phyloP scores from a whole-genome alignment of 1,284 basidiomycete genomes.

The Tilletia caries region DNA sequence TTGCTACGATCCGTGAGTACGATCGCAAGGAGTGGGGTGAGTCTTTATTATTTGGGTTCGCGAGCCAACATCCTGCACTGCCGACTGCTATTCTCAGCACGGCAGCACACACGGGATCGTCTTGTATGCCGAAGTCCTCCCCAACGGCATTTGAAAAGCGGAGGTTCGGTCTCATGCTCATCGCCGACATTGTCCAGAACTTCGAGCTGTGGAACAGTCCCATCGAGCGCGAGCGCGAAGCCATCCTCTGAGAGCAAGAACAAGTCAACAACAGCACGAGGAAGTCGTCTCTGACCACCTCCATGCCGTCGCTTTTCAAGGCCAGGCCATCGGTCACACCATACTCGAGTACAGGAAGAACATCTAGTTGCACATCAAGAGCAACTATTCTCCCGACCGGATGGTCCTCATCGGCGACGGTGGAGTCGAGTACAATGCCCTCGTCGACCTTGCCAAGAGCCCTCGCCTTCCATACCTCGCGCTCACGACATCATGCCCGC shows the following conservation, averaged over 20 bases:
- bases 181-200: slow-evolving; percentile 96
- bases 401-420: slow-evolving; percentile 98
- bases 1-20: too few relatives aligned
- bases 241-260: slow-evolving; percentile 95
- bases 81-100: too few relatives aligned
- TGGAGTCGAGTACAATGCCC: slow-evolving; percentile 84
- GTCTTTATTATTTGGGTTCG: too few relatives aligned
- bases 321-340: slow-evolving; percentile 89
- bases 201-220: slow-evolving; percentile 85
- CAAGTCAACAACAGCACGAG: slow-evolving; percentile 98
- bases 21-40: too few relatives aligned
- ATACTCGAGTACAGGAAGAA: slow-evolving; percentile 96
- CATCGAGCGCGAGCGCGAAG: slow-evolving; percentile 93
- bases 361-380: slow-evolving; percentile 89
- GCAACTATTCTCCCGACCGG: slow-evolving; percentile 96
- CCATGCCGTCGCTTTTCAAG: slow-evolving; percentile 93
- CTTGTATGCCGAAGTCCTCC: too few relatives aligned
- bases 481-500: slow-evolving; percentile 85
- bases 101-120: too few relatives aligned
- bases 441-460: slow-evolving; percentile 91
- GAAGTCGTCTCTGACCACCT: slow-evolving; percentile 99
- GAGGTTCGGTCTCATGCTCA: too few relatives aligned
- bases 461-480: slow-evolving; percentile 83
- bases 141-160: too few relatives aligned
- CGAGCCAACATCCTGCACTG: too few relatives aligned